Evolutionary conservation across 1,284 basidiomycete species (phyloP), one percentile per base, ranked within the genome.

Genomic region (Trichosporon sp.): DNA sequence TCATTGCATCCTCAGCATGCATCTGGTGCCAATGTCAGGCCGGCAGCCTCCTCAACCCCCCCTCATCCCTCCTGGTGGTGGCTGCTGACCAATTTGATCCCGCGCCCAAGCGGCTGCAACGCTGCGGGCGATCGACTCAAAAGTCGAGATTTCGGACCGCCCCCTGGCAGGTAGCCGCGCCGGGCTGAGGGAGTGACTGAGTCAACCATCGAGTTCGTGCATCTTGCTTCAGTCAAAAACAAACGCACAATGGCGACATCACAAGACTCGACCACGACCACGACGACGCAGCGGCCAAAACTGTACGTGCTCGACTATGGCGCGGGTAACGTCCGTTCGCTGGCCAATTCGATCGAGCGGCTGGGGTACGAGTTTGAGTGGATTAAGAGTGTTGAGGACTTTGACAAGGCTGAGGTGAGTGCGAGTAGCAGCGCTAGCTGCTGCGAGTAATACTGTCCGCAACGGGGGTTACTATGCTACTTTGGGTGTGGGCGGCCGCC

Each of bases 301-400:
- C 87, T 95, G 69, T 96, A 88, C 81, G 86, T 97, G 70, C 88
- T 97, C 71, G 95, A 97, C 80, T 96, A 97, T 77, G 94, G 94
- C 75, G 95, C 56, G 56, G 32, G 32, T 33, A 36, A 34, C 32
- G 33, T 57, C 21, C 33, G 32, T 21, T 57, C 56, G 23, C 56
- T 57, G 32, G 56, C 56, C 32, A 57, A 57, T 21, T 57, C 32
- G 56, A 57, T 57, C 56, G 56, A 34, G 56, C 56, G 31, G 72
- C 88, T 99, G 11, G 95, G 95, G 9, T 88, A 92, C 81, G 82
- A 86, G 8, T 99, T 96, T 80, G 85, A 89, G 72, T 99, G 95
- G 95, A 91, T 99, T 75, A 84, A 87, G 40, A 82, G 85, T 31
- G 87, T 89, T n/a, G 84, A 85, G 6, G 95, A 99, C 80, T 92